These are phyloP conservation scores for Phytophthora pisi DNA, from an alignment of 352 stramenopile genomes.

Conservation along the genomic window DNA sequence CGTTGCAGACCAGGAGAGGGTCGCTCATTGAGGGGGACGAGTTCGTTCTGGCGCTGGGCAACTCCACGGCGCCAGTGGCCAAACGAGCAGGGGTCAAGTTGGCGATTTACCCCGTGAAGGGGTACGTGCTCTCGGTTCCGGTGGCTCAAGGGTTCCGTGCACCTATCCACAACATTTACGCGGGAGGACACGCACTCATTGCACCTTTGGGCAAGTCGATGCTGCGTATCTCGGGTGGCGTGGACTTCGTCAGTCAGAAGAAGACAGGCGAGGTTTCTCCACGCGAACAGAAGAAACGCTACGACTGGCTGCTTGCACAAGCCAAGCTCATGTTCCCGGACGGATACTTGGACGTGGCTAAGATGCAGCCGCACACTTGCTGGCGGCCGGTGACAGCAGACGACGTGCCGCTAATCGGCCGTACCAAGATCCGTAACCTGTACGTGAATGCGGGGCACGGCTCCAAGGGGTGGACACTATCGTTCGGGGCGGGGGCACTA, in stretches of 20 bases:
- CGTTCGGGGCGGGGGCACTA: constrained; percentile 76
- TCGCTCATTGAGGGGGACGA: constrained; percentile 88
- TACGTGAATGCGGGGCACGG: constrained; percentile 88
- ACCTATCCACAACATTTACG: constrained; percentile 85
- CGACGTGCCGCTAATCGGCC: constrained; percentile 82
- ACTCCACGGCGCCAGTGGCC: constrained; percentile 72
- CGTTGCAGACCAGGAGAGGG: constrained; percentile 78
- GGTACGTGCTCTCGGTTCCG: constrained; percentile 86
- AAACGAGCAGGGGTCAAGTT: constrained; percentile 75
- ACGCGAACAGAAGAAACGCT: constrained; percentile 72
- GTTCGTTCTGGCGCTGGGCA: constrained; percentile 85
- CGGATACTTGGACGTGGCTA: constrained; percentile 75
- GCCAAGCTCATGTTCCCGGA: constrained; percentile 83
- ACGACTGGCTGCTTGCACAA: constrained; percentile 80
- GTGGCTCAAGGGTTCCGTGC: constrained; percentile 67
- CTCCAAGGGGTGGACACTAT: constrained; percentile 87
- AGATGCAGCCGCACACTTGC: constrained; percentile 84
- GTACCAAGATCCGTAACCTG: constrained; percentile 81
- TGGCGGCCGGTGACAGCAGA: constrained; percentile 85
- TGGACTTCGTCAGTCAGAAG: constrained; percentile 72
- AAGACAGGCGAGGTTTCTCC: constrained; percentile 68
- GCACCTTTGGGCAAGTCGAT: constrained; percentile 69
- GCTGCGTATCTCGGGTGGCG: constrained; percentile 79
- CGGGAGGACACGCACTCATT: constrained; percentile 74
- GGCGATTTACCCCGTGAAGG: constrained; percentile 86